Evolutionary conservation across 768 basidiomycete species (phyloP).

Genomic region (Favolaschia claudopus): DNA sequence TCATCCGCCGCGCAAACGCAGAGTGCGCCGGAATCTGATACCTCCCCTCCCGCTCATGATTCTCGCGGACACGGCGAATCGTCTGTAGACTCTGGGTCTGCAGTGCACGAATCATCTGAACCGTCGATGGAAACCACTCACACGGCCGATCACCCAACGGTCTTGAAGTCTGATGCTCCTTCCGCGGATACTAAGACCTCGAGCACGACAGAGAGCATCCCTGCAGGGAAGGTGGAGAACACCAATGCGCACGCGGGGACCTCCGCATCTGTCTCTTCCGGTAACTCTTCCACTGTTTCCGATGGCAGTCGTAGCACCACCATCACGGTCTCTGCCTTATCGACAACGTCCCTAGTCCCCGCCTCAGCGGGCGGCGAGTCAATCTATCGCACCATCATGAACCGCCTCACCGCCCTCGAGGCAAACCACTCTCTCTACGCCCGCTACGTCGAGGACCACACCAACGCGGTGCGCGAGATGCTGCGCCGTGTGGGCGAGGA

Average conservation of each 20-base stretch:
- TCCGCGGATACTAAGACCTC: not conserved
- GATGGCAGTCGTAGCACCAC: not conserved
- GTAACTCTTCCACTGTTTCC: not conserved
- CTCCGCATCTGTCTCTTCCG: not conserved
- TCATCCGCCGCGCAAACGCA: not conserved
- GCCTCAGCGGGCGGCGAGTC: constrained; percentile 73
- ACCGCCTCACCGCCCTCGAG: constrained; percentile 85
- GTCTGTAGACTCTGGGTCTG: not conserved
- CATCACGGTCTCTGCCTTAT: constrained; percentile 14
- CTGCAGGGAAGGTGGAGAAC: not conserved
- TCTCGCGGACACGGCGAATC: not conserved
- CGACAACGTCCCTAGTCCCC: constrained; percentile 29
- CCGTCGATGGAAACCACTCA: no score
- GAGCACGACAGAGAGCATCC: not conserved
- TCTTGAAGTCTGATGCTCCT: not conserved
- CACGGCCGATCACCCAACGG: no score
- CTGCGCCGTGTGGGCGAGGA: constrained; percentile 80
- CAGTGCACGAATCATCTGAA: not conserved
- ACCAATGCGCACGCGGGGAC: not conserved
- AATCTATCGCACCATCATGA: constrained; percentile 96
- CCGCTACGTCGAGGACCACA: constrained; percentile 91
- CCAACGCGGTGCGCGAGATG: constrained; percentile 73
- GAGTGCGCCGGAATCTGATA: not conserved
- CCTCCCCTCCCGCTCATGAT: not conserved
- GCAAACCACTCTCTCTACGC: constrained; percentile 79